Base-by-base conservation (phyloP, 2,329 filamentous ascomycete genomes). In the Epichloe sylvatica region DNA sequence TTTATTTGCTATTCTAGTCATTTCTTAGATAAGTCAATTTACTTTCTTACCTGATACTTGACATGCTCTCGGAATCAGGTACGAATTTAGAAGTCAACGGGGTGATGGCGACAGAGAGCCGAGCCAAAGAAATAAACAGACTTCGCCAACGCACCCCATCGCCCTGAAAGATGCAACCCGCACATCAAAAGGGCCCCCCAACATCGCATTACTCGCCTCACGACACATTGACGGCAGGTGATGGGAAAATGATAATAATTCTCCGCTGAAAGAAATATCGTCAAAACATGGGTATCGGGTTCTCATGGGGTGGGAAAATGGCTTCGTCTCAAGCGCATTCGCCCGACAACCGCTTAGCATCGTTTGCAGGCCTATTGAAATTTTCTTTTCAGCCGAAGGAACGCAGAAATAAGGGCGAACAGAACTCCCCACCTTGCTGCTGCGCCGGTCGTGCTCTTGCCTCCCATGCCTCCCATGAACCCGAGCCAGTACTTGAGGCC, bases 401-500 rank as follows among this genome's bases (percentile, higher is more conserved):
- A 54, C 34, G 63, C 25, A 15, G 37, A 62, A 50, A 67, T 59
- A 51, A 73, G 52, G 21, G 73, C 66, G 50, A 73, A 45, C 21
- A 73, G 56, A 50, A 65, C 37, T 46, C 60, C 55, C 76, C 77
- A 80, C 57, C 76, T 68, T 49, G 74, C 9, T 49, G 77, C 68
- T 62, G 71, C 71, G 64, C 71, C 71, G 67, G 72, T 72, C 33
- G 63, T 64, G 51, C 68, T 66, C 52, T 68, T 67, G 33, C 71
- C 70, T 36, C 79, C 78, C 38, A 81, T 68, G 7, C 72, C 66
- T 17, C 76, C 53, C 35, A 81, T 49, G 39, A 81, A 59, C 51
- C 67, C 60, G 19, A 73, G 2, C 74, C 77, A 82, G 63, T 81
- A 81, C 40, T 60, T 64, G 4, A 77, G 42, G 1, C 78, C 75